Evolutionary conservation across 306 rosid genomes (phyloP).

Genomic region (Vigna mungo): DNA sequence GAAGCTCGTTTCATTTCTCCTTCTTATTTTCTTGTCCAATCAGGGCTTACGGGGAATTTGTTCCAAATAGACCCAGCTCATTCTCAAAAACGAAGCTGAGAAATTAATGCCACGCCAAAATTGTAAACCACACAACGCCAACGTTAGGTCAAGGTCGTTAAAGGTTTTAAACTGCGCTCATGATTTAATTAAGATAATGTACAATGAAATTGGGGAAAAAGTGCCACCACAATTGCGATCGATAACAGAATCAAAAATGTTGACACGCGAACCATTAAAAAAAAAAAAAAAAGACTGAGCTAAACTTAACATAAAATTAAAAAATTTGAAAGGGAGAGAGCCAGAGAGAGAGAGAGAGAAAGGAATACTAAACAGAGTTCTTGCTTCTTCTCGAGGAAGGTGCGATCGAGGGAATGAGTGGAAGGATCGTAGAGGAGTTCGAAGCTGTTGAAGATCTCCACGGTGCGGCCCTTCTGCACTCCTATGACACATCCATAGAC

Average conservation of each 20-base stretch:
- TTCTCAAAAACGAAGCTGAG: background rate
- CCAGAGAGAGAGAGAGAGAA: background rate
- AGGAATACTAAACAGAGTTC: constrained; percentile 79
- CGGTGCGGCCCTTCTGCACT: constrained; percentile 96
- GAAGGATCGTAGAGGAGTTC: constrained; percentile 87
- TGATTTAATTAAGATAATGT: background rate
- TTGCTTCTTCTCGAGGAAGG: constrained; percentile 96
- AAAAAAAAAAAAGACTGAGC: background rate
- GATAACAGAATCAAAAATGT: background rate
- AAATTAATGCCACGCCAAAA: background rate
- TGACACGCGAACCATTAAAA: background rate
- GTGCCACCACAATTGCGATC: background rate
- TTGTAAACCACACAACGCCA: constrained; percentile 1
- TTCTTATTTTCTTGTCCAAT: background rate
- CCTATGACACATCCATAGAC: constrained; percentile 97
- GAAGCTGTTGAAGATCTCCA: constrained; percentile 98
- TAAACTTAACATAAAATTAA: background rate
- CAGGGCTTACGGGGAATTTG: too few relatives aligned
- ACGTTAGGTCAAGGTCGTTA: constrained; percentile 4
- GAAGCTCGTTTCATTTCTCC: background rate
- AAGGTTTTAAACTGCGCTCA: too few relatives aligned
- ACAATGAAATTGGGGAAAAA: background rate
- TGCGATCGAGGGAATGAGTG: constrained; percentile 83
- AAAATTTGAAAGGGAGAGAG: background rate
- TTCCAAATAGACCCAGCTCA: background rate